Evolutionary conservation across 768 basidiomycete genomes (phyloP), one percentile per base, ranked within the genome.

Genomic region (Russula lepida): DNA sequence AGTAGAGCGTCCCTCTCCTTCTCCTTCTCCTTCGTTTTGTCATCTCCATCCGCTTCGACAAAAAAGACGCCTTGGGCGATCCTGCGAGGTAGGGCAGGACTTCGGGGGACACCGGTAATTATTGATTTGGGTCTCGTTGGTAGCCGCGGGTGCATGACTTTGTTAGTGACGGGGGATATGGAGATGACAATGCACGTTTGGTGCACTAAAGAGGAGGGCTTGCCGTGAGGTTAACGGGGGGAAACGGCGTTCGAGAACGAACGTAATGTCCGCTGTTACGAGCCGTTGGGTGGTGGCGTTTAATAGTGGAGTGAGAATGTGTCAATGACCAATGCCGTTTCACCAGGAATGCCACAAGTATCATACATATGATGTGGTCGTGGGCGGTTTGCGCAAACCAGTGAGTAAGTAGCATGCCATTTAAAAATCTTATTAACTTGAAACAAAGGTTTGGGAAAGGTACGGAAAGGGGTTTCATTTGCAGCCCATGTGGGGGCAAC

Each of bases 61-160:
- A 62, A 52, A 30, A 62, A 62, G 27, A 62, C 35, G 35, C 60
- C 60, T 11, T 17, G 27, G n/a, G 60, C 55, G 21, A 62, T 62
- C 37, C 56, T 35, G 28, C 60, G 60, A 5, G 60, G 60, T 23
- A 62, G 28, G 28, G 19, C 13, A 4, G 28, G 5, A 6, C 30
- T 21, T 23, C 21, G 30, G 8, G 50, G 57, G 17, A 13, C 6
- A 17, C 32, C n/a, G 49, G 19, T 23, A 6, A 19, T 12, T 27
- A 56, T 1, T 37, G 35, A 35, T 28, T 23, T 52, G 27, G 50
- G 44, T 52, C 60, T 44, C 23, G 17, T 57, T 33, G 12, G 44
- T 27, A 21, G 15, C 51, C 27, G 35, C 11, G 44, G 39, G 21
- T 28, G 43, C 60, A 57, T 62, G 56, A 13, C 11, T 46, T 51